phyloP scores from a whole-genome alignment of 768 basidiomycete genomes.

The Kondoa subrosea region DNA sequence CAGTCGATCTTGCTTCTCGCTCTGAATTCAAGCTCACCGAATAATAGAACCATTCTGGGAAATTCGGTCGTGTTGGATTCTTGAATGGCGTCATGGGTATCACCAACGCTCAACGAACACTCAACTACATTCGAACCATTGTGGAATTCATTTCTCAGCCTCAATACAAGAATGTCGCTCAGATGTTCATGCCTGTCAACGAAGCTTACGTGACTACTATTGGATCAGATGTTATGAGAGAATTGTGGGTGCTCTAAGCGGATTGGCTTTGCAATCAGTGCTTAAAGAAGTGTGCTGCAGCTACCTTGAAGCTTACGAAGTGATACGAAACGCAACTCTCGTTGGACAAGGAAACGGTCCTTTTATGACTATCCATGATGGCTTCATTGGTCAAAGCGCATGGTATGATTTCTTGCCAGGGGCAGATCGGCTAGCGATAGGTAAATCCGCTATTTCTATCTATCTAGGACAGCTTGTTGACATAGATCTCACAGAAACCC shows the following conservation, averaged over 20 bases:
- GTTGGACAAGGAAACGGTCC: conserved; percentile 70
- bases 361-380: conserved; percentile 69
- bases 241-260: not conserved
- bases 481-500: conserved; percentile 8
- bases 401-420: conserved; percentile 63
- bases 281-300: too few relatives aligned
- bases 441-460: conserved; percentile 1
- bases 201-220: conserved; percentile 35
- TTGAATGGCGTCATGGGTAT: conserved; percentile 57
- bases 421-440: conserved; percentile 64
- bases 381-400: conserved; percentile 34
- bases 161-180: conserved; percentile 62
- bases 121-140: conserved; percentile 73
- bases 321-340: conserved; percentile 63
- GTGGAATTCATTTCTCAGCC: conserved; percentile 86
- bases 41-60: not conserved
- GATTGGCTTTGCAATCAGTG: not conserved
- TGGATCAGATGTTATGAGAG: not conserved
- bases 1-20: too few relatives aligned
- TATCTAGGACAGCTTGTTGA: too few relatives aligned
- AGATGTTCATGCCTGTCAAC: conserved; percentile 75
- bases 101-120: conserved; percentile 75
- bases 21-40: too few relatives aligned
- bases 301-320: conserved; percentile 70
- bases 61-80: not conserved